Base-by-base conservation (phyloP, 495 filamentous ascomycete genomes). In the Podospora tetraspora region DNA sequence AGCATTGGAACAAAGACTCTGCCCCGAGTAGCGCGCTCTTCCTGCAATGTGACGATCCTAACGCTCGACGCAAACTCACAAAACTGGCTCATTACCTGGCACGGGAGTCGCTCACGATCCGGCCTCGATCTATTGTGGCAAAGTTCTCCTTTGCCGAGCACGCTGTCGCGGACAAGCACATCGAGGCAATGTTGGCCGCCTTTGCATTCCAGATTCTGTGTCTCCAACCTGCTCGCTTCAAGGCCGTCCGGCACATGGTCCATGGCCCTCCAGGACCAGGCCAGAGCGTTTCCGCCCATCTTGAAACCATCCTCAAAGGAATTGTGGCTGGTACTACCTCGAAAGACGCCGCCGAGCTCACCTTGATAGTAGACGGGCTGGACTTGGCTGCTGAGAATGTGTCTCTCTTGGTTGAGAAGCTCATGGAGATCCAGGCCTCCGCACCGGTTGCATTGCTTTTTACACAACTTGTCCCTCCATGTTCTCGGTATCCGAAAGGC, bases 181-280 rank as follows among this genome's bases (percentile, higher is more conserved):
- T 52, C 6, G 43, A 52, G 43, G 19, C 43, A 6, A 25, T 64
- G 32, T 11, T 64, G 23, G 32, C 62, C 34, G 37, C 32, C 24
- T 21, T 56, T 22, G n/a, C 43, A 19, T 64, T 52, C 62, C 62
- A 64, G 23, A 37, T 64, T 25, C 21, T 64, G n/a, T 64, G 62
- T 23, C 62, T 43, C 19, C 9, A 34, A 56, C 62, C 62, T 7
- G 29, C 11, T 11, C 19, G 30, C 5, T 64, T 64, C 24, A 30
- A 24, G 9, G 9, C 23, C 7, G 8, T 64, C 62, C 19, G 23
- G 6, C 32, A 56, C n/a, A 23, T 19, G n/a, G 62, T 23, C 4
- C 29, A 30, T 8, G 1, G n/a, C 4, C 29, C 12, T 24, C 34
- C 0, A 16, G 30, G 37, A 21, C 19, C 10, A 37, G 19, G 19